Evolutionary conservation across 352 stramenopile genomes (phyloP).

Genomic region (Pythium monospermum): DNA sequence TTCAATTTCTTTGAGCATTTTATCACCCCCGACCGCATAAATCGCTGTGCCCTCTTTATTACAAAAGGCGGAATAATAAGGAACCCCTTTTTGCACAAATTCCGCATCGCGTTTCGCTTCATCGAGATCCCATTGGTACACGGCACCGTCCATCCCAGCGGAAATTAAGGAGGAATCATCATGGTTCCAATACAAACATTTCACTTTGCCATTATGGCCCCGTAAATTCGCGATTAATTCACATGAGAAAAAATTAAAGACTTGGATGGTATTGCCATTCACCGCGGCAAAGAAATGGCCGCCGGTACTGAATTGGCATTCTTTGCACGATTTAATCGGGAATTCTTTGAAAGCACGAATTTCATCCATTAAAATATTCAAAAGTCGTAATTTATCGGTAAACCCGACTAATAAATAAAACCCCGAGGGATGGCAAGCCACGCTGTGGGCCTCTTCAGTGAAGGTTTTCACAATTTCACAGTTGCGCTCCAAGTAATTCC

Average conservation of each 20-base stretch:
- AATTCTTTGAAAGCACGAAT: conserved; percentile 85
- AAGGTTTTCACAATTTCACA: conserved; percentile 88
- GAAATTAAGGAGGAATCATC: conserved; percentile 87
- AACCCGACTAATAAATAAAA: conserved; percentile 89
- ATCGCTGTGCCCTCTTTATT: conserved; percentile 76
- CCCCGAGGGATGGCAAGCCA: conserved; percentile 88
- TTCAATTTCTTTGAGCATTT: conserved; percentile 90
- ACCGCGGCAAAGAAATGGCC: conserved; percentile 92
- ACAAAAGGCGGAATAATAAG: conserved; percentile 84
- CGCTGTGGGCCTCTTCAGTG: conserved; percentile 84
- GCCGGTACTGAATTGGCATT: conserved; percentile 82
- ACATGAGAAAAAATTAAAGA: conserved; percentile 91
- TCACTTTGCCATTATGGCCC: conserved; percentile 92
- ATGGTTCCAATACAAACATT: conserved; percentile 80
- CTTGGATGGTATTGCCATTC: conserved; percentile 90
- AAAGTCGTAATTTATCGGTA: conserved; percentile 85
- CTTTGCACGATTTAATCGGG: conserved; percentile 70
- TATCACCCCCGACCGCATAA: conserved; percentile 85
- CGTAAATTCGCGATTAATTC: conserved; percentile 88
- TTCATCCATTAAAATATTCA: conserved; percentile 92
- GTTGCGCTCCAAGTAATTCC: conserved; percentile 91
- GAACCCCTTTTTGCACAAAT: conserved; percentile 91
- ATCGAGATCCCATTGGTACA: conserved; percentile 93
- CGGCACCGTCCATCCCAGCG: conserved; percentile 88
- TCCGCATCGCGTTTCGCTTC: conserved; percentile 89